A percentile compares a stretch with the other conserved stretches of the same genome.
phyloP scores from a whole-genome alignment of 208 protist genomes.

The Wallacemonas rigidus region DNA sequence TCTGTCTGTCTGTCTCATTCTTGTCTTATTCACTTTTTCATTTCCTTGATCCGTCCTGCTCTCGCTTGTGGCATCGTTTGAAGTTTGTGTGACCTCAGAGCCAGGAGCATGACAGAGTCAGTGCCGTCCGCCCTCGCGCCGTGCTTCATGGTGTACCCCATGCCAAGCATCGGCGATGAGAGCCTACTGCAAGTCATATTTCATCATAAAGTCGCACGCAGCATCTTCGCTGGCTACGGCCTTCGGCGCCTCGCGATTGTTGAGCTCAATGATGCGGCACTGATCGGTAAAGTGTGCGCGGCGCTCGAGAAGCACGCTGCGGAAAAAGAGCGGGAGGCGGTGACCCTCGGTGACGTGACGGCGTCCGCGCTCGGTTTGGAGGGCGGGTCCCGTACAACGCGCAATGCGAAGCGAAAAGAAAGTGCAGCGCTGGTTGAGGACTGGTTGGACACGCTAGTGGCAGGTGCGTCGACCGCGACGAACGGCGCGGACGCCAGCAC shows the following conservation, averaged over 20 bases:
- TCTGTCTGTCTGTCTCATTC: not conserved
- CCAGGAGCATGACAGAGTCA: not conserved
- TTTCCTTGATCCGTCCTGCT: not conserved
- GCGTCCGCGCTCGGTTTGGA: constrained; percentile 9
- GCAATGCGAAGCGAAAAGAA: not conserved
- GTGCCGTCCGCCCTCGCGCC: not conserved
- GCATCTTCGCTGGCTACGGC: constrained; percentile 66
- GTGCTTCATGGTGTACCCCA: constrained; percentile 69
- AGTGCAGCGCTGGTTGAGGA: constrained; percentile 6
- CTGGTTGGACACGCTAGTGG: constrained; percentile 13
- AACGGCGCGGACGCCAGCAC: not conserved
- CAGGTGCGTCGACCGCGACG: not conserved
- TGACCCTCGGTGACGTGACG: not conserved
- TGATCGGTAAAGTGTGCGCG: constrained; percentile 28
- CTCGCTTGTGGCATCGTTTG: no score
- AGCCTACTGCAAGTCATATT: constrained; percentile 73
- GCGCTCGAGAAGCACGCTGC: constrained; percentile 14
- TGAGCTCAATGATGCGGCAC: constrained; percentile 41
- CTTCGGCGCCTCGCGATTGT: constrained; percentile 61
- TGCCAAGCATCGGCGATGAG: constrained; percentile 71
- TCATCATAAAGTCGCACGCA: constrained; percentile 40
- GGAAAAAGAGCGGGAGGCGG: not conserved
- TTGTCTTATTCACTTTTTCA: constrained; percentile 5
- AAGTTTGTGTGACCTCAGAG: no score
- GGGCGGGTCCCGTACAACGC: not conserved